Evolutionary conservation across 2,329 filamentous ascomycete species (phyloP).

Genomic region (Penicillium hordei): DNA sequence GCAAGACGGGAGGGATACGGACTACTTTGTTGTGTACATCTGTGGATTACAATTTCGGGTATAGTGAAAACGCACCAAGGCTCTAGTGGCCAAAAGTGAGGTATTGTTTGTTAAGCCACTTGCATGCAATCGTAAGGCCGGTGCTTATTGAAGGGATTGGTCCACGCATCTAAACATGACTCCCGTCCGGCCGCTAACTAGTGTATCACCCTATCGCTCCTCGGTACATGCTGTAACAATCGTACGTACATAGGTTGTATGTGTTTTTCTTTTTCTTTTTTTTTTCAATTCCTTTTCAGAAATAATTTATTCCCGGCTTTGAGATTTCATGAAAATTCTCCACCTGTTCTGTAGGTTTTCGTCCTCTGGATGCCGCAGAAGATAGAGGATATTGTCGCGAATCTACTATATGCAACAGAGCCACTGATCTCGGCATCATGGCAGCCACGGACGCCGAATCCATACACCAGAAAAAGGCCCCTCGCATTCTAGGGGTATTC

Average conservation of each 20-base stretch:
- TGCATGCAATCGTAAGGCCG: no score
- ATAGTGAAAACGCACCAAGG: background rate
- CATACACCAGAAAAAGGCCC: slow-evolving; percentile 32
- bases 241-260: background rate
- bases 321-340: background rate
- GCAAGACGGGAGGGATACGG: no score
- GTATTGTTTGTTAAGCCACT: background rate
- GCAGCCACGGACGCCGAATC: background rate
- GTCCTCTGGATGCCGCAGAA: background rate
- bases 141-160: background rate
- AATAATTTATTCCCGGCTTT: background rate
- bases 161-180: background rate
- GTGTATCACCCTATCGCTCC: background rate
- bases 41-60: background rate
- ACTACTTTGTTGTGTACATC: no score
- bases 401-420: background rate
- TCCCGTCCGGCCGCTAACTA: background rate
- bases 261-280: no score
- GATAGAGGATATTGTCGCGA: background rate
- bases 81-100: background rate
- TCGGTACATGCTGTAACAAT: background rate
- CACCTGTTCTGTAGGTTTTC: background rate
- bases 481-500: slow-evolving; percentile 32
- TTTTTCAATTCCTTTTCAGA: no score
- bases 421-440: background rate